Conservation (phyloP, 202 grass and related monocot genomes). For the Brachypodium distachyon region DNA sequence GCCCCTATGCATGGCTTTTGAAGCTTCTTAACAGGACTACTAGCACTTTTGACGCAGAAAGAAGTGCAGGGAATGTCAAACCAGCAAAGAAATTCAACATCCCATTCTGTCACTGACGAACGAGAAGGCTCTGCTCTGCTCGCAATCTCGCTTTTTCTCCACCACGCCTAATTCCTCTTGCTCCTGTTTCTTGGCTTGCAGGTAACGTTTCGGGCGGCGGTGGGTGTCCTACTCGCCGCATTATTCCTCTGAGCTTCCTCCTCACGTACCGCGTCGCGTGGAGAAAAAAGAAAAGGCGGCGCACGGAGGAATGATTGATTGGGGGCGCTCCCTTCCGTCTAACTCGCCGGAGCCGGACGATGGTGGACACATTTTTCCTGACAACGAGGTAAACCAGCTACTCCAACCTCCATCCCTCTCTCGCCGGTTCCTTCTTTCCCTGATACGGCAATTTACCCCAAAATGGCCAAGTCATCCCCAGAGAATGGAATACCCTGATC, state of each 20-base stretch:
- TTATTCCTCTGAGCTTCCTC: constrained; percentile 56
- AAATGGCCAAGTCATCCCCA: background rate
- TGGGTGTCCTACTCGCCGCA: constrained; percentile 48
- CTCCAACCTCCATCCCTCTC: background rate
- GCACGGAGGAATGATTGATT: constrained; percentile 17
- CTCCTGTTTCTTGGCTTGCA: background rate
- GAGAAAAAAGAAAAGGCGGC: too few relatives aligned
- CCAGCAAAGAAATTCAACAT: background rate
- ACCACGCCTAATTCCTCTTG: background rate
- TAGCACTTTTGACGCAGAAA: background rate
- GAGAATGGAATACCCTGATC: background rate
- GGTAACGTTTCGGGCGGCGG: constrained; percentile 43
- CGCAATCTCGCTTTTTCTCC: background rate
- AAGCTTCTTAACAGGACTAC: too few relatives aligned
- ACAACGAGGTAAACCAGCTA: background rate
- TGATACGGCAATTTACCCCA: background rate
- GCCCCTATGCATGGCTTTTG: too few relatives aligned
- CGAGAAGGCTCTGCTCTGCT: background rate
- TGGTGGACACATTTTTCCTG: background rate
- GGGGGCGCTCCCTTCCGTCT: constrained; percentile 34
- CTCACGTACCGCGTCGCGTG: constrained; percentile 46
- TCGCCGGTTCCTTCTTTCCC: background rate
- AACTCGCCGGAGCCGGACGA: constrained; percentile 1
- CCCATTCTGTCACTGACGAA: background rate
- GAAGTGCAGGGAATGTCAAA: background rate